Percentiles rank a stretch among this genome's conserved stretches.
These are phyloP conservation scores for Panaeolus cyanescens DNA, from an alignment of 768 basidiomycete species.

Conservation along the genomic window DNA sequence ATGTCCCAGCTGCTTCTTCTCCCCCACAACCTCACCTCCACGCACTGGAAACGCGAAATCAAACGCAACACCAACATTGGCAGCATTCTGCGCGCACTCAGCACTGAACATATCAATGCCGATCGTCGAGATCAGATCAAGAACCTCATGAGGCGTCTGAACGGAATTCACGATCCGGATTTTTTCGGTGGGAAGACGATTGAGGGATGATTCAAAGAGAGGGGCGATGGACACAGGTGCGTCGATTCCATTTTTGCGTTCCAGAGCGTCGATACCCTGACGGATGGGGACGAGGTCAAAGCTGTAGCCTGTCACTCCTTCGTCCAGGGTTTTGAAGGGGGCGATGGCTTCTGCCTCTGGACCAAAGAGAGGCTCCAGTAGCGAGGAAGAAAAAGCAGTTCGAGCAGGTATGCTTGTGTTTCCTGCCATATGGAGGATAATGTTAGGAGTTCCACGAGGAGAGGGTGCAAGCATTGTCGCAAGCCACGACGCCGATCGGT, in stretches of 20 bases:
- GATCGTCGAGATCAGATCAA: conserved; percentile 59
- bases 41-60: conserved; percentile 74
- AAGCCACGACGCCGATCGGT: conserved; percentile 70
- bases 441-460: conserved; percentile 33
- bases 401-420: conserved; percentile 57
- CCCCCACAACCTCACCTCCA: not conserved
- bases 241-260: conserved; percentile 4
- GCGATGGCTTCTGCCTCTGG: conserved; percentile 52
- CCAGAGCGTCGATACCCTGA: conserved; percentile 27
- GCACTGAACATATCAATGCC: conserved; percentile 81
- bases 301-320: conserved; percentile 69
- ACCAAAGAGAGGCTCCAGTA: conserved; percentile 58
- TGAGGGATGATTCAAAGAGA: conserved; percentile 63
- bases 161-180: conserved; percentile 61
- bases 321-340: conserved; percentile 60
- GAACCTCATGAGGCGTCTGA: conserved; percentile 73
- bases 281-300: conserved; percentile 64
- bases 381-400: conserved; percentile 57
- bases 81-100: conserved; percentile 69
- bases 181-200: conserved; percentile 52
- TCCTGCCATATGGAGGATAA: conserved; percentile 76
- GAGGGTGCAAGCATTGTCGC: conserved; percentile 45
- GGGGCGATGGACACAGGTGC: conserved; percentile 24
- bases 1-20: conserved; percentile 56
- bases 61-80: conserved; percentile 70